Evolutionary conservation across 495 filamentous ascomycete genomes (phyloP).

Genomic region (Neurospora sp.): DNA sequence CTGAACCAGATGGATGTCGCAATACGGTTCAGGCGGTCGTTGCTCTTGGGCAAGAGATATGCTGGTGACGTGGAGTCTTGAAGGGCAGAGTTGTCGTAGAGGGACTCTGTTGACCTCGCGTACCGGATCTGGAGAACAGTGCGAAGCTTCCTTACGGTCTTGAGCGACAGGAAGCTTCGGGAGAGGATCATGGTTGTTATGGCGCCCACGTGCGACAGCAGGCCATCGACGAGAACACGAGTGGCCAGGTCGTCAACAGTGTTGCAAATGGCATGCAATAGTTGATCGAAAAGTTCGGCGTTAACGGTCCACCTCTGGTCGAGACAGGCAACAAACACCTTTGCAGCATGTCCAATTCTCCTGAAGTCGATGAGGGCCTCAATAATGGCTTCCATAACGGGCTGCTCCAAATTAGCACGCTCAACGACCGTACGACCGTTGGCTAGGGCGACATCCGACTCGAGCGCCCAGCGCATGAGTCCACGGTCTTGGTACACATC

Average conservation of each 20-base stretch:
- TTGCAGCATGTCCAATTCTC: constrained; percentile 23
- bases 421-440: constrained; percentile 14
- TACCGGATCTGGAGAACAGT: constrained; percentile 6
- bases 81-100: neutral
- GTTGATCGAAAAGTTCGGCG: constrained; percentile 18
- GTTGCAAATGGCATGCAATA: constrained; percentile 23
- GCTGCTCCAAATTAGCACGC: constrained; percentile 14
- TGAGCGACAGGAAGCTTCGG: neutral
- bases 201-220: constrained; percentile 17
- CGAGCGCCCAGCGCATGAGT: constrained; percentile 12
- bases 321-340: constrained; percentile 23
- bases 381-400: constrained; percentile 26
- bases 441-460: constrained; percentile 1
- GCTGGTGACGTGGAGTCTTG: neutral
- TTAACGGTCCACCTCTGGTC: constrained; percentile 16
- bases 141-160: constrained; percentile 4
- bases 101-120: neutral
- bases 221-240: constrained; percentile 18
- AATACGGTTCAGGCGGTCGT: constrained; percentile 4
- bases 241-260: constrained; percentile 17
- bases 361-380: constrained; percentile 29
- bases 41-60: neutral
- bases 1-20: constrained; percentile 10
- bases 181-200: constrained; percentile 9
- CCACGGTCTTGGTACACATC: neutral